Percentiles rank a stretch among this genome's conserved stretches.
Evolutionary conservation across 2,329 filamentous ascomycete species (phyloP).

Genomic region (Dactylellina parvicollis): DNA sequence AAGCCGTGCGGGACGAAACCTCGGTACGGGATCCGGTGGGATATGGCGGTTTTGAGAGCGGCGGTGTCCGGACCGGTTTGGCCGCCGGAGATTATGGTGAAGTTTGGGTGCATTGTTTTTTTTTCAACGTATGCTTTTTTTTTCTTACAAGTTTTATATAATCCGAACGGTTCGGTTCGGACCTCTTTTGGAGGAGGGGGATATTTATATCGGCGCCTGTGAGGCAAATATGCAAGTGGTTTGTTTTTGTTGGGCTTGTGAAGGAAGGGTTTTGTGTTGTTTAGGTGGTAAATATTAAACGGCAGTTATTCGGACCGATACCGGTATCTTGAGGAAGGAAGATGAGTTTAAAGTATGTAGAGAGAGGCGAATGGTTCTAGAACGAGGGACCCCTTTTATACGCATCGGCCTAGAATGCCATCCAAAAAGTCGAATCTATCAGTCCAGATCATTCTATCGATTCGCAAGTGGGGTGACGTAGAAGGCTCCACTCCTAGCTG

Average conservation of each 20-base stretch:
- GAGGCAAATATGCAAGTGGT: no score
- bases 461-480: conserved; percentile 11
- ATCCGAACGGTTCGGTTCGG: not conserved
- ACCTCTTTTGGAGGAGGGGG: no score
- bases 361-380: not conserved
- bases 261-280: not conserved
- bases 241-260: not conserved
- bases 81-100: conserved; percentile 47
- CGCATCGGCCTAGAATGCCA: not conserved
- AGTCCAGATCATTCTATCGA: not conserved
- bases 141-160: conserved; percentile 5
- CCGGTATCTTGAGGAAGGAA: not conserved
- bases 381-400: not conserved
- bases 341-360: not conserved
- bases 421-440: not conserved
- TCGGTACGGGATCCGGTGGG: conserved; percentile 34
- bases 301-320: no score
- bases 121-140: not conserved
- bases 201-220: no score
- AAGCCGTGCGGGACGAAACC: conserved; percentile 48
- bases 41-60: conserved; percentile 36
- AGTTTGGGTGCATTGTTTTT: conserved; percentile 43
- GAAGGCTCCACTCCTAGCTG: not conserved
- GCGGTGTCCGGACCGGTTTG: conserved; percentile 50
- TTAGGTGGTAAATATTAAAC: not conserved